Base-by-base conservation (phyloP, 257 asterid genomes). In the Fraxinus anomala region DNA sequence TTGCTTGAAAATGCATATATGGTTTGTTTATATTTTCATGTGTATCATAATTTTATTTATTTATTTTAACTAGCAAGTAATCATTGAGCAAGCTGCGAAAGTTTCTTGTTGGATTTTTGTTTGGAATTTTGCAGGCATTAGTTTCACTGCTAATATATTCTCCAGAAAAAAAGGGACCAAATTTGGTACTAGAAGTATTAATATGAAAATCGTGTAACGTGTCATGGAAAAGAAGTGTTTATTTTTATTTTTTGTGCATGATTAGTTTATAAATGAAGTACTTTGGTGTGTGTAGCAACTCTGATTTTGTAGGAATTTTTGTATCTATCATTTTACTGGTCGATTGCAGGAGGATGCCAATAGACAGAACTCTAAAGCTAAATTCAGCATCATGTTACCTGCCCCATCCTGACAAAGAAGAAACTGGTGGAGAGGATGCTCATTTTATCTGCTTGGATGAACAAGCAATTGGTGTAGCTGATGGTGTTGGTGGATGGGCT, bases 401-500 rank as follows among this genome's bases (percentile, higher is more conserved):
- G 76, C 99, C 99, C 51, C 97, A 94, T 86, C 99, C 97, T 12
- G 99, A 92, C 77, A 94, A 94, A 88, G 97, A 94, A 90, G 97
- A 92, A 80, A 91, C 96, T 54, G 97, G 99, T 67, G 98, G 98
- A 77, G 97, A 94, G 83, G 98, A 92, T 83, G 98, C 98, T 77
- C 98, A 94, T 84, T 94, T 94, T 84, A 91, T 94, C 36, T 94
- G 98, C 80, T 74, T 84, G 12, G 93, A 91, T 68, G 86, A 90
- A 78, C 93, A 89, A 74, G 96, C 93, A 79, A 88, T 94, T 70
- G 98, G 99, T 76, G 96, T 95, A 68, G 98, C 99, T 76, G 99
- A 95, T 87, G 99, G 97, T 70, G 99, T 95, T 4, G 99, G 98
- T 76, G 99, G 99, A 69, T 95, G 99, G 99, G 97, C 97, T 23